Evolutionary conservation across 306 rosid genomes (phyloP).

Genomic region (Cicer chorassanicum): DNA sequence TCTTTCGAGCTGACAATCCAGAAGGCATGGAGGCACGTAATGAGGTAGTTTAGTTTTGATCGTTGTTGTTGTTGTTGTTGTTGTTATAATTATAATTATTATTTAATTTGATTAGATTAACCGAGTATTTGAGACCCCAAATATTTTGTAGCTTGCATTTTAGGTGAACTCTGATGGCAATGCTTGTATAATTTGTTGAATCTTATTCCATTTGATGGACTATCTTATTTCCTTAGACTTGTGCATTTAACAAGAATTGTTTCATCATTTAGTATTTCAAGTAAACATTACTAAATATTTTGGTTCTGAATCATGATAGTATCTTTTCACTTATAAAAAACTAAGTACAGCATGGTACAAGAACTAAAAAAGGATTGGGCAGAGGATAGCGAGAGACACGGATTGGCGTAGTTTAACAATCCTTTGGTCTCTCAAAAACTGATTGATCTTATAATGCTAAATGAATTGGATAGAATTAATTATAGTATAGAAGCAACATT

Average conservation of each 20-base stretch:
- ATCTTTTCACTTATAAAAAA: slow-evolving; percentile 27
- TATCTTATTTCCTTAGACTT: slow-evolving; percentile 9
- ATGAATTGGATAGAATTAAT: slow-evolving; percentile 24
- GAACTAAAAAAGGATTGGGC: slow-evolving; percentile 7
- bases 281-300: slow-evolving; percentile 13
- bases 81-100: not conserved
- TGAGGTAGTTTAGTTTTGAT: slow-evolving; percentile 72
- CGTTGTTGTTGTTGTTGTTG: slow-evolving; percentile 7
- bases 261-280: slow-evolving; percentile 21
- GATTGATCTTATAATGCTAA: slow-evolving; percentile 31
- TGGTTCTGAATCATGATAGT: slow-evolving; percentile 22
- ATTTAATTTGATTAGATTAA: slow-evolving; percentile 40
- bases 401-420: slow-evolving; percentile 9
- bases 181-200: slow-evolving; percentile 35
- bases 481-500: slow-evolving; percentile 8
- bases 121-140: not conserved
- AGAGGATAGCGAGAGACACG: not conserved
- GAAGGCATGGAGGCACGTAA: slow-evolving; percentile 98
- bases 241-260: slow-evolving; percentile 16
- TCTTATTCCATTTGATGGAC: slow-evolving; percentile 7
- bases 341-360: slow-evolving; percentile 25
- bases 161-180: slow-evolving; percentile 19
- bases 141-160: slow-evolving; percentile 4
- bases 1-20: slow-evolving; percentile 95
- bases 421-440: slow-evolving; percentile 17